Conservation (phyloP, 2,329 filamentous ascomycete species). For the Beauveria brongniartii region DNA sequence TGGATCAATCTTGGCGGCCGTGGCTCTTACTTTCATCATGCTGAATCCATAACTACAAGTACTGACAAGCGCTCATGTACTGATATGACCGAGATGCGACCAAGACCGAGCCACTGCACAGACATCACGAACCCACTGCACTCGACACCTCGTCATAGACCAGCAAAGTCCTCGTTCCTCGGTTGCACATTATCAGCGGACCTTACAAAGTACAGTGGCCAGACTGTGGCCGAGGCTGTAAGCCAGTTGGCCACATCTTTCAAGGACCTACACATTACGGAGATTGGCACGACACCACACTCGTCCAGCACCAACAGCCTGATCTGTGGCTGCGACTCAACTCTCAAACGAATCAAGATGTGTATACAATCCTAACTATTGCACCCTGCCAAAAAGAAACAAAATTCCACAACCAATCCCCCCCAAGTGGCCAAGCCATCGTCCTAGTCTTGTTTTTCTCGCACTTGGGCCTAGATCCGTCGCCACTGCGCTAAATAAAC, state of each 20-base stretch:
- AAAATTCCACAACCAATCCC: neutral
- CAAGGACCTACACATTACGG: neutral
- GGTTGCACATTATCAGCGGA: neutral
- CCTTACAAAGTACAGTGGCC: too few relatives aligned
- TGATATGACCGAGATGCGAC: neutral
- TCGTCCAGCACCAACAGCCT: neutral
- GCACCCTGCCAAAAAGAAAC: neutral
- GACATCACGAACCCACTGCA: neutral
- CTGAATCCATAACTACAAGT: neutral
- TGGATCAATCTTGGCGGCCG: neutral
- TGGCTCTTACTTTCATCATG: neutral
- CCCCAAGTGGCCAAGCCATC: neutral
- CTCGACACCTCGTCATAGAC: neutral
- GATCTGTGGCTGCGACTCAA: neutral
- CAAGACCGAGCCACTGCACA: neutral
- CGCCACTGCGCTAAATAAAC: neutral
- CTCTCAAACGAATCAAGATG: neutral
- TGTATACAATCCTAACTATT: neutral
- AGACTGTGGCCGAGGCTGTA: neutral
- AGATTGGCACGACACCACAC: neutral
- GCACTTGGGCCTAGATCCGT: constrained; percentile 1
- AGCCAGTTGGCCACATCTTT: neutral
- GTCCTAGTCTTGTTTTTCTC: neutral
- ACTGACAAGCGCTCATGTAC: neutral
- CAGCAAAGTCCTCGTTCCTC: neutral